phyloP scores from a whole-genome alignment of 768 basidiomycete species.

The Serpula lacrymans region DNA sequence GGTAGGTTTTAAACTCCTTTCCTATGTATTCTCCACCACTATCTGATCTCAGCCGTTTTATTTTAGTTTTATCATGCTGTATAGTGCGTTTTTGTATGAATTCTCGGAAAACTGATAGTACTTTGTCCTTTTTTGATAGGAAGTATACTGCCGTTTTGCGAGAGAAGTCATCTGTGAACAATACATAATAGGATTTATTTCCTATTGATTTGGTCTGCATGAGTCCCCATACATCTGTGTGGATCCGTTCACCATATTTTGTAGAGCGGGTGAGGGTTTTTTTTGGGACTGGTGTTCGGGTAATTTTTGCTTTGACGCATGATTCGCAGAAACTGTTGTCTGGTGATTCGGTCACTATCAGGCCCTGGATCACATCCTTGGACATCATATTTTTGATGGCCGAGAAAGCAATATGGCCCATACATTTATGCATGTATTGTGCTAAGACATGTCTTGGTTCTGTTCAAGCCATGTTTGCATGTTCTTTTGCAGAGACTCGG shows the following conservation, averaged over 20 bases:
- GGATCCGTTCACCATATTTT: neutral
- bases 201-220: accelerated
- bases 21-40: constrained; percentile 27
- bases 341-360: neutral
- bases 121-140: constrained; percentile 26
- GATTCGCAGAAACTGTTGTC: constrained; percentile 3
- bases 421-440: neutral
- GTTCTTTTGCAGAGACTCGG: neutral
- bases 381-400: neutral
- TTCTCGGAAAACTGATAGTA: constrained; percentile 20
- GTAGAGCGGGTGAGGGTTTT: accelerated
- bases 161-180: constrained; percentile 33
- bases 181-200: constrained; percentile 1
- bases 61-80: constrained; percentile 14
- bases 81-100: constrained; percentile 23
- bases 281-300: neutral
- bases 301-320: neutral
- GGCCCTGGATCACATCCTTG: neutral
- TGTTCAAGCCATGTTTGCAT: neutral
- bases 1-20: constrained; percentile 14
- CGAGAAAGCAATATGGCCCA: neutral
- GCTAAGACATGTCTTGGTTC: neutral
- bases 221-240: constrained; percentile 9
- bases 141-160: constrained; percentile 21
- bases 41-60: constrained; percentile 16